These are phyloP conservation scores for Claviceps fusiformis DNA, from an alignment of 2,329 filamentous ascomycete species.

Conservation along the genomic window DNA sequence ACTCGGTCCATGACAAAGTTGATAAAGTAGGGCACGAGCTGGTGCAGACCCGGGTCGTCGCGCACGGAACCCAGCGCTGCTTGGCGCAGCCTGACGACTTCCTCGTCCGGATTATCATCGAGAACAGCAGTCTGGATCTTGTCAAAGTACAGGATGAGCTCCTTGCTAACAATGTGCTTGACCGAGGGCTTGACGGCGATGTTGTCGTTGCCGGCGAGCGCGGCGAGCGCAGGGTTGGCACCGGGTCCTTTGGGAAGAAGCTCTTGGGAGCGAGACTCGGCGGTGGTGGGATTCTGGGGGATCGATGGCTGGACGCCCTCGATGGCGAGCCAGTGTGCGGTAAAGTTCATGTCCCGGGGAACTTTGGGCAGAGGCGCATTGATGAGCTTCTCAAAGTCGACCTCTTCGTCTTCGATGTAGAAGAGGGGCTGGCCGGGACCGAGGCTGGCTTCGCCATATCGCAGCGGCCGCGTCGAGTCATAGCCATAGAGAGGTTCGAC, in stretches of 20 bases:
- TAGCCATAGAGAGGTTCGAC: slow-evolving; percentile 95
- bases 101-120: slow-evolving; percentile 75
- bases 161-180: slow-evolving; percentile 91
- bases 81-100: slow-evolving; percentile 55
- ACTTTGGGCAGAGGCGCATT: slow-evolving; percentile 93
- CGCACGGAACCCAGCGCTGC: slow-evolving; percentile 76
- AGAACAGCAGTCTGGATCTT: slow-evolving; percentile 83
- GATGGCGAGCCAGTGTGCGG: slow-evolving; percentile 93
- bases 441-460: slow-evolving; percentile 86
- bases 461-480: slow-evolving; percentile 75
- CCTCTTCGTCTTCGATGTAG: slow-evolving; percentile 96
- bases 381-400: slow-evolving; percentile 97
- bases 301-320: slow-evolving; percentile 96
- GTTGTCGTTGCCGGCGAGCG: slow-evolving; percentile 74
- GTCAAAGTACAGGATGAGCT: slow-evolving; percentile 92
- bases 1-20: slow-evolving; percentile 94
- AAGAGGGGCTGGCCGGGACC: slow-evolving; percentile 90
- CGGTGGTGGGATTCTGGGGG: slow-evolving; percentile 83
- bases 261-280: slow-evolving; percentile 72
- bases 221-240: slow-evolving; percentile 68
- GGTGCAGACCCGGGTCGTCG: slow-evolving; percentile 84
- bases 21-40: slow-evolving; percentile 91
- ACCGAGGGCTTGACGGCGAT: slow-evolving; percentile 77
- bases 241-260: slow-evolving; percentile 81
- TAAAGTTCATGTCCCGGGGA: slow-evolving; percentile 75